phyloP scores from a whole-genome alignment of 2,329 filamentous ascomycete species.

The Dactylellina sp. region DNA sequence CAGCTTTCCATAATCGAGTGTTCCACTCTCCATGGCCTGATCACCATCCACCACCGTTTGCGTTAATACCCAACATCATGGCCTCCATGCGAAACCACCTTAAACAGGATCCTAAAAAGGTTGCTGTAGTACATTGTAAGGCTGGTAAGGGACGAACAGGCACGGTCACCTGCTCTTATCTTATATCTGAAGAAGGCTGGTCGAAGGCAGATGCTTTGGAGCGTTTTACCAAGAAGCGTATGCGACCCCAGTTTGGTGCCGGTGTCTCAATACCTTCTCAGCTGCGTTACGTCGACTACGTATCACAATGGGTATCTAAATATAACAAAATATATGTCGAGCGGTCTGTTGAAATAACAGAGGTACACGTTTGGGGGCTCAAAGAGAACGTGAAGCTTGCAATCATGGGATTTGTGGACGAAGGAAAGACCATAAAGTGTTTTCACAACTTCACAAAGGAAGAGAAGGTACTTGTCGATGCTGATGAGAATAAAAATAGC shows the following conservation, averaged over 20 bases:
- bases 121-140: slow-evolving; percentile 95
- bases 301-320: slow-evolving; percentile 70
- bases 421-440: slow-evolving; percentile 82
- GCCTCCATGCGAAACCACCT: slow-evolving; percentile 94
- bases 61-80: slow-evolving; percentile 87
- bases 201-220: slow-evolving; percentile 72
- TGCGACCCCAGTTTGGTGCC: slow-evolving; percentile 87
- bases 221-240: slow-evolving; percentile 82
- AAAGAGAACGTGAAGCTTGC: slow-evolving; percentile 87
- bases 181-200: slow-evolving; percentile 88
- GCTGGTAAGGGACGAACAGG: slow-evolving; percentile 95
- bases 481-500: slow-evolving; percentile 61
- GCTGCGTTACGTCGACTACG: slow-evolving; percentile 85
- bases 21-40: slow-evolving; percentile 96
- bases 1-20: slow-evolving; percentile 84
- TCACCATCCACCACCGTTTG: slow-evolving; percentile 94
- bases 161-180: slow-evolving; percentile 85
- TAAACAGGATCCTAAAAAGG: slow-evolving; percentile 70
- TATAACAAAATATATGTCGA: slow-evolving; percentile 83
- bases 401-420: slow-evolving; percentile 86
- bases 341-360: slow-evolving; percentile 82
- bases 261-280: slow-evolving; percentile 96
- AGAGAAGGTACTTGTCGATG: slow-evolving; percentile 78
- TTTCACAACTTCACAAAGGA: slow-evolving; percentile 82
- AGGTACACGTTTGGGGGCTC: slow-evolving; percentile 90